phyloP scores from a whole-genome alignment of 2,329 filamentous ascomycete genomes.

The Paradendryphiella salina region DNA sequence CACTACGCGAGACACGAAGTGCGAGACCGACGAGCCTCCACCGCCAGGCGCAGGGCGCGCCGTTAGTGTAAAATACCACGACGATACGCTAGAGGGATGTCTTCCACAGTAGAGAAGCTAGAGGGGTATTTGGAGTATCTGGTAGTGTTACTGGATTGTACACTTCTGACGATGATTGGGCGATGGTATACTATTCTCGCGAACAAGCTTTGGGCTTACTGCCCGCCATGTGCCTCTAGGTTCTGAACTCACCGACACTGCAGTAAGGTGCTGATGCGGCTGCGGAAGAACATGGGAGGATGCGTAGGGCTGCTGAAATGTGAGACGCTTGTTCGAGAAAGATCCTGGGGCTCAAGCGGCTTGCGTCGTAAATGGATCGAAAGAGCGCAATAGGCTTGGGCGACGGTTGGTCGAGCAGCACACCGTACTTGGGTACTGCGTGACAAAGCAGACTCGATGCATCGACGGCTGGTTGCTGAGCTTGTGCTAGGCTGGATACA shows the following conservation, averaged over 20 bases:
- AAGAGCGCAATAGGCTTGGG: background rate
- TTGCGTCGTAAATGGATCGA: constrained; percentile 10
- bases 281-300: constrained; percentile 30
- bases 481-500: constrained; percentile 23
- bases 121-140: background rate
- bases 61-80: constrained; percentile 8
- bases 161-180: constrained; percentile 14
- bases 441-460: constrained; percentile 29
- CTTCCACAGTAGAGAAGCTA: constrained; percentile 1
- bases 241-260: constrained; percentile 27
- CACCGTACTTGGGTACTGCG: constrained; percentile 16
- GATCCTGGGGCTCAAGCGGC: constrained; percentile 25
- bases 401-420: constrained; percentile 9
- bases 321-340: constrained; percentile 26
- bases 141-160: constrained; percentile 7
- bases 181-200: background rate
- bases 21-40: constrained; percentile 18
- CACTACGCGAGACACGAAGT: background rate
- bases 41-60: constrained; percentile 24
- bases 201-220: constrained; percentile 34
- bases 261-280: constrained; percentile 39
- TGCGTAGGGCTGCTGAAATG: constrained; percentile 33
- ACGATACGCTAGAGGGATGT: constrained; percentile 7
- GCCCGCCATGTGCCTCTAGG: constrained; percentile 19
- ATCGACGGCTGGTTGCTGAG: constrained; percentile 9